Evolutionary conservation across 352 stramenopile species (phyloP).

Genomic region (Phytophthora citricola): DNA sequence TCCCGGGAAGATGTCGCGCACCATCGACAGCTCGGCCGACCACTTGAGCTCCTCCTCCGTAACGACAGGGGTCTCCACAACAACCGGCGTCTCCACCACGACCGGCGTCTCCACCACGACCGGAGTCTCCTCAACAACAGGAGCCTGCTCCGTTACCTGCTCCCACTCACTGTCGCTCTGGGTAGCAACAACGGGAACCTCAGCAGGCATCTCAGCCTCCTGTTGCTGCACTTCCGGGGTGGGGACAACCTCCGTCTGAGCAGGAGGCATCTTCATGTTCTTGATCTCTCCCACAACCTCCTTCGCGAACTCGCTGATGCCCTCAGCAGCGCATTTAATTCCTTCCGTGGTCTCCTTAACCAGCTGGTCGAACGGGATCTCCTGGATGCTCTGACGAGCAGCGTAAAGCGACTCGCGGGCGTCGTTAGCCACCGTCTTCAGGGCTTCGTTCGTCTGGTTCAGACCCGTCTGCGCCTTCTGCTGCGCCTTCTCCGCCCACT

Average conservation of each 20-base stretch:
- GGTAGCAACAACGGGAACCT: slow-evolving; percentile 14
- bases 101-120: slow-evolving; percentile 34
- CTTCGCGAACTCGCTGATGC: slow-evolving; percentile 78
- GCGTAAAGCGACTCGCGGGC: slow-evolving; percentile 60
- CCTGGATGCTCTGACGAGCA: slow-evolving; percentile 67
- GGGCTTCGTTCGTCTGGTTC: slow-evolving; percentile 66
- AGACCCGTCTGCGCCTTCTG: slow-evolving; percentile 58
- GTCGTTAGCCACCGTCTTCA: slow-evolving; percentile 64
- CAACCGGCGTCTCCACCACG: slow-evolving; percentile 45
- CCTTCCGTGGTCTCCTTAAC: slow-evolving; percentile 81
- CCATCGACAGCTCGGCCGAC: slow-evolving; percentile 67
- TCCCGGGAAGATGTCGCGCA: slow-evolving; percentile 79
- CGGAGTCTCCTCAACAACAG: slow-evolving; percentile 39
- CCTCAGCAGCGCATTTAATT: slow-evolving; percentile 80
- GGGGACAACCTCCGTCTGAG: slow-evolving; percentile 40
- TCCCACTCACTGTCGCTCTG: slow-evolving; percentile 78
- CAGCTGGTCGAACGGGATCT: slow-evolving; percentile 86
- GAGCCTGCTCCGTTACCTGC: slow-evolving; percentile 49
- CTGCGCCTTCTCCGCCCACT: slow-evolving; percentile 71
- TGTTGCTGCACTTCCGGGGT: slow-evolving; percentile 37
- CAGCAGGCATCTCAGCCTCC: slow-evolving; percentile 28
- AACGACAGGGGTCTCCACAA: slow-evolving; percentile 47
- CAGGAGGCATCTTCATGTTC: slow-evolving; percentile 44
- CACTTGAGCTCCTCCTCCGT: slow-evolving; percentile 85
- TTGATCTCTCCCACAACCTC: slow-evolving; percentile 80